Evolutionary conservation across 2,329 filamentous ascomycete species (phyloP).

Genomic region (Lachnellula cervina): DNA sequence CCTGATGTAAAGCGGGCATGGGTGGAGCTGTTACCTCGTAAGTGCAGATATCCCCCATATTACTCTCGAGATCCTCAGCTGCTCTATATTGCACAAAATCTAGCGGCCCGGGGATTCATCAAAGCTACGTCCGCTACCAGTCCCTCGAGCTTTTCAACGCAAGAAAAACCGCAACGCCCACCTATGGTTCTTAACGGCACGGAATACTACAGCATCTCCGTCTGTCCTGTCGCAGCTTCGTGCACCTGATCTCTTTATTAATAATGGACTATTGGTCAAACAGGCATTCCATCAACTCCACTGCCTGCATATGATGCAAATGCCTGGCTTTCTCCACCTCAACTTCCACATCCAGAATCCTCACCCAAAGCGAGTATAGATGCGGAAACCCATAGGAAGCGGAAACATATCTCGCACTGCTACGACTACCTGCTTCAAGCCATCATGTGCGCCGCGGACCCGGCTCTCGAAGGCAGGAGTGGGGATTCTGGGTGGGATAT

Average conservation of each 20-base stretch:
- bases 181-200: not conserved
- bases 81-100: too few relatives aligned
- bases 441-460: conserved; percentile 16
- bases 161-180: too few relatives aligned
- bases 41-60: too few relatives aligned
- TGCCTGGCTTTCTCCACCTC: too few relatives aligned
- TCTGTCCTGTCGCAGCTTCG: not conserved
- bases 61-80: too few relatives aligned
- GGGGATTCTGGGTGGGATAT: conserved; percentile 1
- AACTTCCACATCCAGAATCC: not conserved
- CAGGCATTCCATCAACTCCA: not conserved
- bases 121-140: too few relatives aligned
- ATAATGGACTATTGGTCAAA: not conserved
- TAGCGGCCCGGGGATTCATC: too few relatives aligned
- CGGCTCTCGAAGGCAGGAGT: conserved; percentile 8
- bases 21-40: too few relatives aligned
- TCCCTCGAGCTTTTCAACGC: too few relatives aligned
- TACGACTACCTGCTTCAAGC: conserved; percentile 15
- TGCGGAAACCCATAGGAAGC: not conserved
- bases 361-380: not conserved
- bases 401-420: conserved; percentile 10
- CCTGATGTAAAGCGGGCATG: too few relatives aligned
- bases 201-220: not conserved
- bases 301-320: not conserved
- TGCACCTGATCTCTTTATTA: not conserved